Conservation (phyloP, 306 rosid genomes). For the Malus fusca region DNA sequence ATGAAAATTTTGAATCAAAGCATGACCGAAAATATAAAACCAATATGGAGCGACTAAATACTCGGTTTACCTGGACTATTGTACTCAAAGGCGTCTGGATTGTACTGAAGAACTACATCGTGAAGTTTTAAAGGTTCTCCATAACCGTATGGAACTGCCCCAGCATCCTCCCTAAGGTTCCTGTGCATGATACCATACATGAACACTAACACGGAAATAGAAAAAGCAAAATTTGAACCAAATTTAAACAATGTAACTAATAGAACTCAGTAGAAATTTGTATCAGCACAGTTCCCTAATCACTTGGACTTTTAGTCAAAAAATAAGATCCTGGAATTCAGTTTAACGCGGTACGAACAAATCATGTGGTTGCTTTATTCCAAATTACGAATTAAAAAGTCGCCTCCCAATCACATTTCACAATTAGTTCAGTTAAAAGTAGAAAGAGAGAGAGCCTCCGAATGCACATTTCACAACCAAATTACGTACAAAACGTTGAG, state of each 20-base stretch:
- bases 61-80: conserved; percentile 71
- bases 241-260: background rate
- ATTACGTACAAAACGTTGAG: background rate
- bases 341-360: background rate
- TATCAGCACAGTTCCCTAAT: background rate
- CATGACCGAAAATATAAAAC: background rate
- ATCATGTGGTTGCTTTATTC: background rate
- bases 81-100: conserved; percentile 70
- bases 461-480: background rate
- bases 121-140: conserved; percentile 62
- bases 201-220: background rate
- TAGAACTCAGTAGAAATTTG: background rate
- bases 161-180: conserved; percentile 68
- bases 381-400: background rate
- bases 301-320: background rate
- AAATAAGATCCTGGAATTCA: background rate
- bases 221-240: background rate
- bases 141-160: conserved; percentile 27
- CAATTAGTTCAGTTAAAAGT: background rate
- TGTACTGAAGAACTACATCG: conserved; percentile 65
- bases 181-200: conserved; percentile 31
- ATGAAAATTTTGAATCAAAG: background rate
- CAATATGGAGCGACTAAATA: conserved; percentile 30
- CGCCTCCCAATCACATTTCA: background rate
- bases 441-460: no score